phyloP scores from a whole-genome alignment of 805 yeast genomes.

The Pichia thaimueangensis region DNA sequence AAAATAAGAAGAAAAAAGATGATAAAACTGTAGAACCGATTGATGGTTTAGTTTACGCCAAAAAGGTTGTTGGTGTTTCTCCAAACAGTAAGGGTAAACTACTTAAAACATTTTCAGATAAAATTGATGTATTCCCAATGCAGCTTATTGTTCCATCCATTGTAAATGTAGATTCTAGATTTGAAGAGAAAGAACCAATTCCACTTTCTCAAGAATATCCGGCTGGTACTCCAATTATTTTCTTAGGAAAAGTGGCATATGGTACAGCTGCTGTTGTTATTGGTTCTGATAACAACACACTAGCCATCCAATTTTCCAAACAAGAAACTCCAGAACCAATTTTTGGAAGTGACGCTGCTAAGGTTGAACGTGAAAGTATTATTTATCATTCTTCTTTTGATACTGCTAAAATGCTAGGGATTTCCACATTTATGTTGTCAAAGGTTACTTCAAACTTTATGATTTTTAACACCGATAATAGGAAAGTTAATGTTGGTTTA shows the following conservation, averaged over 20 bases:
- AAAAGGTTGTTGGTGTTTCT: slow-evolving; percentile 69
- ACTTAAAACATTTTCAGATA: slow-evolving; percentile 58
- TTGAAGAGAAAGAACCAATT: slow-evolving; percentile 59
- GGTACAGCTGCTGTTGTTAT: slow-evolving; percentile 70
- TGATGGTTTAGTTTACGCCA: slow-evolving; percentile 60
- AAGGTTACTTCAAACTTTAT: slow-evolving; percentile 69
- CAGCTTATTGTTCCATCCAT: slow-evolving; percentile 77
- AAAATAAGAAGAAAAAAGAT: background rate
- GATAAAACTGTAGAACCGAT: slow-evolving; percentile 26
- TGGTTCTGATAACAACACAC: slow-evolving; percentile 41
- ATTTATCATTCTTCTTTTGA: slow-evolving; percentile 61
- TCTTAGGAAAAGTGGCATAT: slow-evolving; percentile 80
- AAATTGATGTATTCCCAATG: slow-evolving; percentile 58
- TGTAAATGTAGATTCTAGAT: slow-evolving; percentile 67
- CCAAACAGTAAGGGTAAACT: slow-evolving; percentile 69
- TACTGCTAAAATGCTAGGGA: slow-evolving; percentile 48
- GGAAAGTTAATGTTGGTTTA: slow-evolving; percentile 66
- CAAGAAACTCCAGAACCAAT: slow-evolving; percentile 51
- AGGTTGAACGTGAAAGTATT: slow-evolving; percentile 47
- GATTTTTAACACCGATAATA: slow-evolving; percentile 48
- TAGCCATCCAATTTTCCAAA: slow-evolving; percentile 49
- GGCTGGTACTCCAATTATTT: slow-evolving; percentile 58
- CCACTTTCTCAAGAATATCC: slow-evolving; percentile 85
- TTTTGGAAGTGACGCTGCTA: slow-evolving; percentile 57
- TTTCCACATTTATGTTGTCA: slow-evolving; percentile 64